Base-by-base conservation (phyloP, 176 grass and related monocot species). In the Saccharum officinarum region DNA sequence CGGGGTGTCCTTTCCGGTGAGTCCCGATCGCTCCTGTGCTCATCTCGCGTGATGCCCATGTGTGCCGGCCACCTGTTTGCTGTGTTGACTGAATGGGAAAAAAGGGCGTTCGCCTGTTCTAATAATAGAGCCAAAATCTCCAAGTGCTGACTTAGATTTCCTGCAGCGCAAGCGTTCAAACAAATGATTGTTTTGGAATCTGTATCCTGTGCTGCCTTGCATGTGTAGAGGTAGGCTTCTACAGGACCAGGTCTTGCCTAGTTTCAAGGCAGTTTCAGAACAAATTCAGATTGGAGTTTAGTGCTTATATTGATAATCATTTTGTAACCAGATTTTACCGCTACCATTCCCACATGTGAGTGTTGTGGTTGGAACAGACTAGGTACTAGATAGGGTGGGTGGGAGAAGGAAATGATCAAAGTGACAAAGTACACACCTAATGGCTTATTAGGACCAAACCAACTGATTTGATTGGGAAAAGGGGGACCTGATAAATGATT, bases 1-100 rank as follows among this genome's bases (percentile, higher is more conserved):
- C 45, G 86, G 88, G 33, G 88, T 94, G 13, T 81, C 95, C 17
- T 94, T 89, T 50, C 92, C 86, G 63, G 95, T 97, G 59, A 86
- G 90, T 75, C 41, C 54, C 30, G 11, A 0, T 46, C 13, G 10
- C 11, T 1, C 2, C 20, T 14, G 18, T 14, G 55, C 13, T 47
- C 33, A 13, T 54, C 4, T 37, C 0, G 18, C 30, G 31, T 16
- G 14, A 30, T 55, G 9, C 33, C 0, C 23, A 44, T 63, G 5
- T 63, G 20, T 77, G 83, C 71, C n/a, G 33, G 18, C 37, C 5
- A 86, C 83, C 72, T 90, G 88, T 86, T 77, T 78, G 83, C 11
- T 70, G 78, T 71, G 71, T 82, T 82, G 69, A 15, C 55, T 1
- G n/a, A 47, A 2, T 16, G 40, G 3, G 67, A 25, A 13, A 50